These are phyloP conservation scores for Phytophthora meadii DNA, from an alignment of 352 stramenopile genomes.

Conservation along the genomic window DNA sequence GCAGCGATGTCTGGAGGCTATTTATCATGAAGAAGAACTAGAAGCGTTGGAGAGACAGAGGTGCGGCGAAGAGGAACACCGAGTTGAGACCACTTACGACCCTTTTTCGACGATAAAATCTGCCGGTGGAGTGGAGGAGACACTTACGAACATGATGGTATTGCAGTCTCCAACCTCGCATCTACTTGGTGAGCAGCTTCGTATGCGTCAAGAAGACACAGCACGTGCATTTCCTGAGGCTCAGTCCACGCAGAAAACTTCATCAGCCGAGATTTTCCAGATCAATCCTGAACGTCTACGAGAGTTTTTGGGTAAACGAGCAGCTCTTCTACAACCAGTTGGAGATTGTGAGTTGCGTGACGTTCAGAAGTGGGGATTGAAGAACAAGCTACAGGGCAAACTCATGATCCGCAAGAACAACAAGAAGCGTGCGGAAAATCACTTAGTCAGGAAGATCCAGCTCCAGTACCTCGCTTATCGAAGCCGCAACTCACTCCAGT, in stretches of 20 bases:
- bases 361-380: conserved; percentile 31
- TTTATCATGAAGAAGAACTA: conserved; percentile 46
- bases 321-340: conserved; percentile 31
- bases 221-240: conserved; percentile 9
- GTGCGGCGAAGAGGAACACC: conserved; percentile 22
- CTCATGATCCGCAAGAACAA: conserved; percentile 54
- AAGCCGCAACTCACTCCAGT: conserved; percentile 38
- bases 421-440: conserved; percentile 45
- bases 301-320: conserved; percentile 44
- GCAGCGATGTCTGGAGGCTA: conserved; percentile 42
- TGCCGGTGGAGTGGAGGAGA: conserved; percentile 59
- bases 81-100: conserved; percentile 46
- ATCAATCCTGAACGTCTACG: conserved; percentile 48
- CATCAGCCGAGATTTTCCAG: conserved; percentile 14
- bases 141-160: conserved; percentile 39
- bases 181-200: conserved; percentile 50
- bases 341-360: conserved; percentile 43
- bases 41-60: conserved; percentile 33
- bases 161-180: conserved; percentile 32
- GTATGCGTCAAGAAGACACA: conserved; percentile 60
- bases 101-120: conserved; percentile 66
- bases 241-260: not conserved
- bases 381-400: conserved; percentile 58
- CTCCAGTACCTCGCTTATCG: conserved; percentile 56
- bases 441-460: conserved; percentile 61